phyloP scores from a whole-genome alignment of 2,329 filamentous ascomycete genomes.

The Cladosporium colombiae region DNA sequence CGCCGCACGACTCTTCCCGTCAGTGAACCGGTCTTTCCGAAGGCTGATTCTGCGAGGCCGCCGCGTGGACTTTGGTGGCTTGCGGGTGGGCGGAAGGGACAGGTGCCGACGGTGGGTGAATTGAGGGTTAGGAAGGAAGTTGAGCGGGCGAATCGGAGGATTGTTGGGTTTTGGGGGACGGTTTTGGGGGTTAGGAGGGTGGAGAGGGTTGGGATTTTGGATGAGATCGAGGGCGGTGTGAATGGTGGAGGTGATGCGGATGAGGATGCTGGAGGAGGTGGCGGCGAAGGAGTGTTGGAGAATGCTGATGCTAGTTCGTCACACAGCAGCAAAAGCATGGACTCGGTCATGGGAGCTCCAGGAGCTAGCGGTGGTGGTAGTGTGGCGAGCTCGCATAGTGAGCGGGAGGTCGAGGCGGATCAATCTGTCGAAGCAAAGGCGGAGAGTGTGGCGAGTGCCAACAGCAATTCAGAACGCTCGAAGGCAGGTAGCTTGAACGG shows the following conservation, averaged over 20 bases:
- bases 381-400: not conserved
- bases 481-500: not conserved
- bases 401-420: not conserved
- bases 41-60: not conserved
- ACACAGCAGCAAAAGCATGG: not conserved
- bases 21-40: not conserved
- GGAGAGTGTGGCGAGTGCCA: not conserved
- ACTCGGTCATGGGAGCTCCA: not conserved
- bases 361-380: not conserved
- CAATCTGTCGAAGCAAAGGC: not conserved
- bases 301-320: not conserved
- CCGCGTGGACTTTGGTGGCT: slow-evolving; percentile 1
- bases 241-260: not conserved
- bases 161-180: slow-evolving; percentile 17
- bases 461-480: not conserved
- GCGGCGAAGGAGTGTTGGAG: not conserved
- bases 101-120: slow-evolving; percentile 7
- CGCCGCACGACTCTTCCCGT: not conserved
- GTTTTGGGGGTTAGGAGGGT: slow-evolving; percentile 1
- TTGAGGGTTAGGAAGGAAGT: slow-evolving; percentile 16
- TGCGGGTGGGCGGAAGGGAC: not conserved
- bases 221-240: not conserved
- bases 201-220: slow-evolving; percentile 14
- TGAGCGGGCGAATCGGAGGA: slow-evolving; percentile 10
- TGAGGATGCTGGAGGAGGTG: not conserved